Conservation (phyloP, 2,329 filamentous ascomycete species). For the Aspergillus sp. region DNA sequence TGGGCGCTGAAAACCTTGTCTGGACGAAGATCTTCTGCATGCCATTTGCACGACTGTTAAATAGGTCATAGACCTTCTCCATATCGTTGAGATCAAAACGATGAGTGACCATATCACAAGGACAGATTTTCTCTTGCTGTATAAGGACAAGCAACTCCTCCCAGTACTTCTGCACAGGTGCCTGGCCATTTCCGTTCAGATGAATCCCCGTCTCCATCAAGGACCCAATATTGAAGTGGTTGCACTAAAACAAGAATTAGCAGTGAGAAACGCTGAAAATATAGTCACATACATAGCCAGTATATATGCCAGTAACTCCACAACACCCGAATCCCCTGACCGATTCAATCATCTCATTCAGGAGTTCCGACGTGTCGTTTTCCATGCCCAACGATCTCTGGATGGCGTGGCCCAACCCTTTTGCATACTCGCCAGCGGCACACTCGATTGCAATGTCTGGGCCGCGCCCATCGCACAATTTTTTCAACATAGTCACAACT, state of each 20-base stretch:
- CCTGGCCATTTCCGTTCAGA: constrained; percentile 68
- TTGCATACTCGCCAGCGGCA: constrained; percentile 63
- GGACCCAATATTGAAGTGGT: constrained; percentile 61
- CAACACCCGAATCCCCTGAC: constrained; percentile 62
- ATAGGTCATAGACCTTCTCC: no score
- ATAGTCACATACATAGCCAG: neutral
- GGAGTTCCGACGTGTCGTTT: constrained; percentile 72
- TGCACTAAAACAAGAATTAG: no score
- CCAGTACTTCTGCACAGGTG: constrained; percentile 83
- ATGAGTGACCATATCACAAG: no score
- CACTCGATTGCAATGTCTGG: constrained; percentile 74
- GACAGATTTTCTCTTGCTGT: constrained; percentile 18
- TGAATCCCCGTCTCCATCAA: constrained; percentile 85
- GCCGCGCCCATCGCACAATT: no score
- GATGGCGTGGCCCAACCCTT: constrained; percentile 62
- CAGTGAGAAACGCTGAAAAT: no score
- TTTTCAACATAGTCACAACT: no score
- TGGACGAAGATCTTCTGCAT: no score
- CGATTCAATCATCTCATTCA: constrained; percentile 56
- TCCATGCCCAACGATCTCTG: constrained; percentile 66
- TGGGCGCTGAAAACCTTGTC: no score
- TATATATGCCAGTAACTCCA: constrained; percentile 60
- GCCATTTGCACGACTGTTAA: no score
- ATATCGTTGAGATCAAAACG: no score
- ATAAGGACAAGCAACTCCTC: constrained; percentile 69